A percentile compares a stretch with the other conserved stretches of the same genome.
Conservation (phyloP, 2,329 filamentous ascomycete genomes). For the Monilinia laxa region DNA sequence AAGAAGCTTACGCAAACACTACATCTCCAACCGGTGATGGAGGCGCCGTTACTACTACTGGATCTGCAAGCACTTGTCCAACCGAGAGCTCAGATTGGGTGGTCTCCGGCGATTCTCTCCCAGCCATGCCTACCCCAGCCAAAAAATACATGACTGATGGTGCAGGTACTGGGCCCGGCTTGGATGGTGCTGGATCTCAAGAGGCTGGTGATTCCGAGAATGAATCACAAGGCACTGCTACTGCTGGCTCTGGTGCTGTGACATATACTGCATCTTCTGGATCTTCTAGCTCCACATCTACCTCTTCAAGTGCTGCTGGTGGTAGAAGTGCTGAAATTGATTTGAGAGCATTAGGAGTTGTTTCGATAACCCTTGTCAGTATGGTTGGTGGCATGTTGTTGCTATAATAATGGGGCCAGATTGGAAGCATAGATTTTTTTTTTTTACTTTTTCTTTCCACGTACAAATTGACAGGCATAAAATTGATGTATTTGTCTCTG, state of each 20-base stretch:
- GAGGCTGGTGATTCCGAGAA: slow-evolving; percentile 38
- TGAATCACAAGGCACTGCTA: slow-evolving; percentile 34
- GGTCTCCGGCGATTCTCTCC: slow-evolving; percentile 47
- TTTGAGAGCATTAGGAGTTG: slow-evolving; percentile 7
- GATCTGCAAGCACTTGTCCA: slow-evolving; percentile 47
- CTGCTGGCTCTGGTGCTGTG: slow-evolving; percentile 32
- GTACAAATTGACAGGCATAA: slow-evolving; percentile 5
- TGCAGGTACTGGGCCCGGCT: slow-evolving; percentile 47
- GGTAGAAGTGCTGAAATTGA: slow-evolving; percentile 16
- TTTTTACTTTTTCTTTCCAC: neutral
- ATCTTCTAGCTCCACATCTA: slow-evolving; percentile 8
- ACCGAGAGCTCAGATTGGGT: slow-evolving; percentile 48
- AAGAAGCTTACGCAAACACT: slow-evolving; percentile 47
- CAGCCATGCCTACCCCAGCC: slow-evolving; percentile 48
- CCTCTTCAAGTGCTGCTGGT: neutral
- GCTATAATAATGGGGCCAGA: neutral
- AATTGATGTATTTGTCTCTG: neutral
- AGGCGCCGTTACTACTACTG: slow-evolving; percentile 45
- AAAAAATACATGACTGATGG: slow-evolving; percentile 49
- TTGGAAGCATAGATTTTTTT: neutral
- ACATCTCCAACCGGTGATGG: slow-evolving; percentile 52
- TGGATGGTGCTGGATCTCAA: slow-evolving; percentile 40
- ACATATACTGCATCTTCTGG: slow-evolving; percentile 29
- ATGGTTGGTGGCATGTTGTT: slow-evolving; percentile 20
- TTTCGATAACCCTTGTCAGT: neutral